Evolutionary conservation across 495 filamentous ascomycete genomes (phyloP).

Genomic region (Parachaetomium inaequale): DNA sequence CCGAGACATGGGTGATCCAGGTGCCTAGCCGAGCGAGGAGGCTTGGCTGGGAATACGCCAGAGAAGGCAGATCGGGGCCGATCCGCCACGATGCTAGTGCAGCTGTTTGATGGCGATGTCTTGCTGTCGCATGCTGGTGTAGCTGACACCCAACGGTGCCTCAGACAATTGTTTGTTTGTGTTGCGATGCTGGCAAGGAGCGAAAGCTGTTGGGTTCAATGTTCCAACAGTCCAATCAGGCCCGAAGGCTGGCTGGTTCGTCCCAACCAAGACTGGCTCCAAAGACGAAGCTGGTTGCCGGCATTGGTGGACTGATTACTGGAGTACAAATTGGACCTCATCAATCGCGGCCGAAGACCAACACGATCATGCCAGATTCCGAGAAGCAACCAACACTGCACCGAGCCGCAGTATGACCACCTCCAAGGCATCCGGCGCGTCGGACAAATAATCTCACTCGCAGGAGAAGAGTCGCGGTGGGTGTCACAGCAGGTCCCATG

Average conservation of each 20-base stretch:
- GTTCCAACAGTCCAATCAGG: neutral
- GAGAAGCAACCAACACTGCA: neutral
- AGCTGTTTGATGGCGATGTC: neutral
- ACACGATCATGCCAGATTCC: too few relatives aligned
- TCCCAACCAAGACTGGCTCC: neutral
- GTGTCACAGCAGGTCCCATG: neutral
- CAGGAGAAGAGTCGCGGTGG: neutral
- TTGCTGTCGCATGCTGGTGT: neutral
- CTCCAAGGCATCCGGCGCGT: neutral
- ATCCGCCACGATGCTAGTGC: neutral
- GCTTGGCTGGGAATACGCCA: neutral
- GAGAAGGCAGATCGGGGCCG: constrained; percentile 9
- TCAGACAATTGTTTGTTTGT: constrained; percentile 1
- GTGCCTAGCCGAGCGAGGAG: neutral
- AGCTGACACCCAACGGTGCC: neutral
- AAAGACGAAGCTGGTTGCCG: too few relatives aligned
- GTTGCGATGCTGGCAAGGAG: neutral
- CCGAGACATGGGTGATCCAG: neutral
- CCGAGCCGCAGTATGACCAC: neutral
- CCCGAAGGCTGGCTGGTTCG: neutral
- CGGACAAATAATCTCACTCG: neutral
- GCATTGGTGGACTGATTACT: neutral
- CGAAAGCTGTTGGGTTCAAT: neutral
- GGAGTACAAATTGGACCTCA: neutral
- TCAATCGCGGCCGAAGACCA: too few relatives aligned